Evolutionary conservation across 2,329 filamentous ascomycete species (phyloP).

Genomic region (Calcarisporium arbuscula): DNA sequence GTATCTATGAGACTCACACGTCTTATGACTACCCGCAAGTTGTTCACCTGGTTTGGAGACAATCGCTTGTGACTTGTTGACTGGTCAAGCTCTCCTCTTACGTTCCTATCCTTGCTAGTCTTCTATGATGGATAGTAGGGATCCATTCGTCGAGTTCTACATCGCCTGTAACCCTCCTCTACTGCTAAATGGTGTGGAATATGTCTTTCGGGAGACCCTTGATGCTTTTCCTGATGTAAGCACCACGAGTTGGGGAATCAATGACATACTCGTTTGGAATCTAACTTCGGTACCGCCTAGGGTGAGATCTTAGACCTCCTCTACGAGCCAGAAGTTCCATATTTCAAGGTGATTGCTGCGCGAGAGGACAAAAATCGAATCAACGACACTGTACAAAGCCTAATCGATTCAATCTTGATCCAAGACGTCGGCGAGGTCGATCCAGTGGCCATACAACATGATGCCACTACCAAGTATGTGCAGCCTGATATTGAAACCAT

Average conservation of each 20-base stretch:
- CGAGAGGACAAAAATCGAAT: constrained; percentile 9
- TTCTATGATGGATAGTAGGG: constrained; percentile 1
- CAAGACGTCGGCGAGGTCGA: constrained; percentile 12
- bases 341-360: constrained; percentile 25
- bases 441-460: background rate
- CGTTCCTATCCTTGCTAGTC: constrained; percentile 1
- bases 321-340: constrained; percentile 28
- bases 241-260: too few species aligned
- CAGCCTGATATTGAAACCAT: constrained; percentile 15
- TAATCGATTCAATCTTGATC: constrained; percentile 14
- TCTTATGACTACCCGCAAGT: too few species aligned
- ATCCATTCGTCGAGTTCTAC: constrained; percentile 24
- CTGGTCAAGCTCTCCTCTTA: background rate
- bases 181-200: constrained; percentile 21
- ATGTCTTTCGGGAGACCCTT: constrained; percentile 13
- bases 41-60: too few species aligned
- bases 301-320: constrained; percentile 23
- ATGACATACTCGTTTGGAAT: too few species aligned
- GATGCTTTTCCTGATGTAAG: background rate
- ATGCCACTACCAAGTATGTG: constrained; percentile 1
- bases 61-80: too few species aligned
- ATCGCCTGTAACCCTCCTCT: constrained; percentile 27
- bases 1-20: too few species aligned
- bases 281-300: too few species aligned
- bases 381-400: constrained; percentile 11